Evolutionary conservation across 176 grass and related monocot genomes (phyloP).

Genomic region (Oryza meridionalis): DNA sequence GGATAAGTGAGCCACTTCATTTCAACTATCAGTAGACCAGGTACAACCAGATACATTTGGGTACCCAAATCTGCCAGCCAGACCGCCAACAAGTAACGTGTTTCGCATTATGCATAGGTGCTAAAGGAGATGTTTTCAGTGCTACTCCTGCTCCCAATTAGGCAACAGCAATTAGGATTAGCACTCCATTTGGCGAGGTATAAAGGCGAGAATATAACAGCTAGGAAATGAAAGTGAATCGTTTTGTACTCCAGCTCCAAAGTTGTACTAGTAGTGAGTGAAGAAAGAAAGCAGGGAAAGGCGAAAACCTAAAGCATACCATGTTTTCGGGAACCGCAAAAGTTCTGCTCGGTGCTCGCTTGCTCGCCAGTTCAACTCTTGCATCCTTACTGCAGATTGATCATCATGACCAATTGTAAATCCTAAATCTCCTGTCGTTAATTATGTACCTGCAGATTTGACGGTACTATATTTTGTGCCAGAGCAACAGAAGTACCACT

Average conservation of each 20-base stretch:
- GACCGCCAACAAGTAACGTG: neutral
- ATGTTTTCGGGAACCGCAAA: conserved; percentile 19
- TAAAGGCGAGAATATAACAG: neutral
- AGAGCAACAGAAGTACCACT: neutral
- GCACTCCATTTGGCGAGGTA: neutral
- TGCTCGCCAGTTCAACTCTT: neutral
- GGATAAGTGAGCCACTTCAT: neutral
- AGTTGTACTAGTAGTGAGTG: neutral
- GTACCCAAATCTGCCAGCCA: neutral
- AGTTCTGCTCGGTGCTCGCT: neutral
- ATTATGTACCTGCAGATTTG: neutral
- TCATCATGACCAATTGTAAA: neutral
- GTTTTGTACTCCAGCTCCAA: neutral
- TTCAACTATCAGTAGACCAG: neutral
- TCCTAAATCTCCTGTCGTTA: neutral
- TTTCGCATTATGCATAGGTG: neutral
- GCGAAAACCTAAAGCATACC: neutral
- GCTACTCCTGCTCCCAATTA: neutral
- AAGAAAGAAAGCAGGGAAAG: conserved; percentile 3
- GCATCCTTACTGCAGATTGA: neutral
- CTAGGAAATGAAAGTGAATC: neutral
- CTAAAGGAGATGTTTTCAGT: neutral
- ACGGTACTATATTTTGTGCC: neutral
- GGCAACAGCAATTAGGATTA: neutral
- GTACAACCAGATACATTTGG: neutral